Evolutionary conservation across 2,329 filamentous ascomycete genomes (phyloP).

Genomic region (Verticillium albo-atrum): DNA sequence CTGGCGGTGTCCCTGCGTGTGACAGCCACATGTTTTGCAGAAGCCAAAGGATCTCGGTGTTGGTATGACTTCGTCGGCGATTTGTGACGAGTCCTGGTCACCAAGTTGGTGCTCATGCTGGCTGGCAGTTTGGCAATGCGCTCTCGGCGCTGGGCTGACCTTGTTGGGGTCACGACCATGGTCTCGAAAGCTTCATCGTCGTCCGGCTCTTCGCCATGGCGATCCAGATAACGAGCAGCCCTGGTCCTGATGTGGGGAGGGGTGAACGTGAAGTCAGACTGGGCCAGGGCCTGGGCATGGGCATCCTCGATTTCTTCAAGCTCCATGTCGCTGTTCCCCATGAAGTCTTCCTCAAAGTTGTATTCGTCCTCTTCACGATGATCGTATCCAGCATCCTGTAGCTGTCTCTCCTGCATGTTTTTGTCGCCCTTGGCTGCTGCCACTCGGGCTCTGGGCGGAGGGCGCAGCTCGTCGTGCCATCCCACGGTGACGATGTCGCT

Average conservation of each 20-base stretch:
- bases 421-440: too few relatives aligned
- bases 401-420: not conserved
- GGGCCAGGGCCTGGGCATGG: not conserved
- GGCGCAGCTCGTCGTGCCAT: conserved; percentile 29
- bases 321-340: conserved; percentile 10
- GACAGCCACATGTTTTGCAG: not conserved
- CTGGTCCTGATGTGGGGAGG: not conserved
- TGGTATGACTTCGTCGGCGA: conserved; percentile 6
- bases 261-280: not conserved
- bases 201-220: conserved; percentile 10
- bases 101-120: conserved; percentile 1
- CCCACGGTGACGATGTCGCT: conserved; percentile 41
- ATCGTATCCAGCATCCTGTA: not conserved
- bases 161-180: conserved; percentile 19
- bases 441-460: not conserved
- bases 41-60: not conserved
- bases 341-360: not conserved
- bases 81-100: not conserved
- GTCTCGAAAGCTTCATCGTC: conserved; percentile 27
- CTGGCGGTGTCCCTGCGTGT: not conserved
- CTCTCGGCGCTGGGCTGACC: conserved; percentile 7
- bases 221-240: not conserved
- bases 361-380: not conserved
- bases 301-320: conserved; percentile 2
- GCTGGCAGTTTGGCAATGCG: conserved; percentile 2